Percentiles rank a stretch among this genome's conserved stretches.
Conservation (phyloP, 1,284 basidiomycete genomes). For the Moniliella sp. region DNA sequence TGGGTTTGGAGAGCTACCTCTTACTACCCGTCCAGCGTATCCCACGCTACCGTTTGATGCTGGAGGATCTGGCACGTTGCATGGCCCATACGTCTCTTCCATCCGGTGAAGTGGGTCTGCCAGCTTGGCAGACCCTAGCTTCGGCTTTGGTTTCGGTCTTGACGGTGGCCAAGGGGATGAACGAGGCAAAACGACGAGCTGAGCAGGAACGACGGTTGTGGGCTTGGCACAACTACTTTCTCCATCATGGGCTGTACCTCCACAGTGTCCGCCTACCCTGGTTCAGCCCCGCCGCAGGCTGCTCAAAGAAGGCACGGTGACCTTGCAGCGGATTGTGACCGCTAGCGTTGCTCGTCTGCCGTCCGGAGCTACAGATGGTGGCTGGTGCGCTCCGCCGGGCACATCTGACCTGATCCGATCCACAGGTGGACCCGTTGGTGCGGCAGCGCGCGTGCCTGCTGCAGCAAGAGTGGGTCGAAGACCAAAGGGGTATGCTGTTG, state of each 20-base stretch:
- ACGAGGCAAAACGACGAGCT: conserved; percentile 35
- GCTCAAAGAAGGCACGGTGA: conserved; percentile 44
- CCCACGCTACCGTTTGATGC: conserved; percentile 70
- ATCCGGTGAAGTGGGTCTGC: too few species aligned
- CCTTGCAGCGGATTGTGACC: conserved; percentile 67
- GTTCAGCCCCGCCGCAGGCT: conserved; percentile 83
- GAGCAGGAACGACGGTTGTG: conserved; percentile 20
- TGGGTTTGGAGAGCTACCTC: conserved; percentile 82
- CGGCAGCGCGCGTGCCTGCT: too few species aligned
- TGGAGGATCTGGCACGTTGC: conserved; percentile 26
- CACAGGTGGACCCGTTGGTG: too few species aligned
- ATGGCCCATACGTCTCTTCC: conserved; percentile 9
- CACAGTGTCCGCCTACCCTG: conserved; percentile 73
- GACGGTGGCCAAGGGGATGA: conserved; percentile 24
- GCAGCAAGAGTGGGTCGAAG: too few species aligned
- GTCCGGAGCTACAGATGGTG: too few species aligned
- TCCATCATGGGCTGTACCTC: too few species aligned
- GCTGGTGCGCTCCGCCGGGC: too few species aligned
- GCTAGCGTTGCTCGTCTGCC: too few species aligned
- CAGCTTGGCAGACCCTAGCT: too few species aligned
- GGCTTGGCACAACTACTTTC: conserved; percentile 57
- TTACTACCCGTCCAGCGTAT: conserved; percentile 85
- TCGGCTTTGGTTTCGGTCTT: conserved; percentile 21
- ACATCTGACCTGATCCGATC: too few species aligned
- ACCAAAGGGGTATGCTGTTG: too few species aligned